A percentile compares a stretch with the other conserved stretches of the same genome.
Evolutionary conservation across 768 basidiomycete species (phyloP).

Genomic region (Pholiota microspora): DNA sequence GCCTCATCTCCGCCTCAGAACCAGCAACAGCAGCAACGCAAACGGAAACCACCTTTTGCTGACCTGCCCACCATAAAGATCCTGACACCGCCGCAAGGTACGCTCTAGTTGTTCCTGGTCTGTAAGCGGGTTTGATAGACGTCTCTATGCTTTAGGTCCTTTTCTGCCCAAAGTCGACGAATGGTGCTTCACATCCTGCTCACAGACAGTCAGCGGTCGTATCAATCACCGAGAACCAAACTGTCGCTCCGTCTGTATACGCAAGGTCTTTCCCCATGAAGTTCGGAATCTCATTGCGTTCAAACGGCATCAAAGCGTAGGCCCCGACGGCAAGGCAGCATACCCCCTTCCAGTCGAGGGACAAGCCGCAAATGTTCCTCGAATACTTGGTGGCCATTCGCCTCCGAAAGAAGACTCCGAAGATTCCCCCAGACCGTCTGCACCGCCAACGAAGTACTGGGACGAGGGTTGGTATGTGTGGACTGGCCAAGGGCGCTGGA

Average conservation of each 20-base stretch:
- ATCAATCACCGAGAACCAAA: conserved; percentile 47
- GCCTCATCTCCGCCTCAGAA: conserved; percentile 22
- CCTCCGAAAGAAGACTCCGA: conserved; percentile 32
- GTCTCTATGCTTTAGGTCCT: conserved; percentile 34
- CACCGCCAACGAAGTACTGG: conserved; percentile 55
- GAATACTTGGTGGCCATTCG: conserved; percentile 43
- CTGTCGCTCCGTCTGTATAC: conserved; percentile 61
- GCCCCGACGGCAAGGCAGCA: conserved; percentile 44
- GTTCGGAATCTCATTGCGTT: conserved; percentile 49
- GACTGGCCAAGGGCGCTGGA: conserved; percentile 53
- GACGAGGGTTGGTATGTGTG: conserved; percentile 77
- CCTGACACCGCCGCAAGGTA: conserved; percentile 50
- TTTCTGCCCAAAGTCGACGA: conserved; percentile 62
- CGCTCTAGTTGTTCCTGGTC: conserved; percentile 6
- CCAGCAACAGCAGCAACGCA: conserved; percentile 30
- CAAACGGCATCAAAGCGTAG: conserved; percentile 40
- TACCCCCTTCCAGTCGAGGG: conserved; percentile 70
- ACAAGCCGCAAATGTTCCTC: conserved; percentile 47
- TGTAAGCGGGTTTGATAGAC: conserved; percentile 6
- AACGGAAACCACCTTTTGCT: conserved; percentile 38
- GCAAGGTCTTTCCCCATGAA: conserved; percentile 67
- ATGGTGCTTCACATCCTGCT: conserved; percentile 62
- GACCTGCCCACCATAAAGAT: conserved; percentile 56
- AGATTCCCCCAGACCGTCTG: conserved; percentile 20
- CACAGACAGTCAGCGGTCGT: conserved; percentile 55